Percentiles rank a stretch among this genome's conserved stretches.
phyloP scores from a whole-genome alignment of 345 rosid genomes.

The Citrus sp. region DNA sequence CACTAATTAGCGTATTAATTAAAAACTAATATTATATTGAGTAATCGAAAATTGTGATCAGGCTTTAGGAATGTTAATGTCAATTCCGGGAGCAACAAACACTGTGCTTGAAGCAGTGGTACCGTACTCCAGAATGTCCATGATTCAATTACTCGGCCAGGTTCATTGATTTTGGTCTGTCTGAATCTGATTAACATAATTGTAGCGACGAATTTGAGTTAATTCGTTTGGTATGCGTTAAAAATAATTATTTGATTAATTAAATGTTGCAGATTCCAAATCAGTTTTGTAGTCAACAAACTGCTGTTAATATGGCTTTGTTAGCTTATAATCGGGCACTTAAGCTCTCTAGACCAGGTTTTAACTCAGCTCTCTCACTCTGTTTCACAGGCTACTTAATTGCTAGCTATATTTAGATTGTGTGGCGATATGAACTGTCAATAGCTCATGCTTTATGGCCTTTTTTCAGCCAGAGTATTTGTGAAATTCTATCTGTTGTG shows the following conservation, averaged over 20 bases:
- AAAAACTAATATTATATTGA: neutral
- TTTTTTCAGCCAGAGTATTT: neutral
- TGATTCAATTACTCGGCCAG: slow-evolving; percentile 68
- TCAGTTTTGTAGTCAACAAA: slow-evolving; percentile 49
- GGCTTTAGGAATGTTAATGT: slow-evolving; percentile 75
- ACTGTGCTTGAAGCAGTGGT: slow-evolving; percentile 84
- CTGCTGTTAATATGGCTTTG: slow-evolving; percentile 70
- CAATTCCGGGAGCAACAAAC: slow-evolving; percentile 87
- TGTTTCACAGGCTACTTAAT: neutral
- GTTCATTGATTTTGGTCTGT: slow-evolving; percentile 24
- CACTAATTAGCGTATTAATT: neutral
- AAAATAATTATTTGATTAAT: neutral
- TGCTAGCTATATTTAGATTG: neutral
- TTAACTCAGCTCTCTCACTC: neutral
- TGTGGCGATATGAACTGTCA: neutral
- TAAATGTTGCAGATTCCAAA: slow-evolving; percentile 52
- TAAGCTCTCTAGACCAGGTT: slow-evolving; percentile 79
- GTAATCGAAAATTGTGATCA: slow-evolving; percentile 11
- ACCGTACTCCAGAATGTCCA: slow-evolving; percentile 70
- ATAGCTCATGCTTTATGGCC: neutral
- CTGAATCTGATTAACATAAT: neutral
- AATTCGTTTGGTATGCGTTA: neutral
- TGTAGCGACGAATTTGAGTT: neutral
- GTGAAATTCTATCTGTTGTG: neutral
- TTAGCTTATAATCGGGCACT: slow-evolving; percentile 88